Percentiles rank a stretch among this genome's conserved stretches.
These are phyloP conservation scores for Diaporthe caulivora DNA, from an alignment of 2,329 filamentous ascomycete genomes.

Conservation along the genomic window DNA sequence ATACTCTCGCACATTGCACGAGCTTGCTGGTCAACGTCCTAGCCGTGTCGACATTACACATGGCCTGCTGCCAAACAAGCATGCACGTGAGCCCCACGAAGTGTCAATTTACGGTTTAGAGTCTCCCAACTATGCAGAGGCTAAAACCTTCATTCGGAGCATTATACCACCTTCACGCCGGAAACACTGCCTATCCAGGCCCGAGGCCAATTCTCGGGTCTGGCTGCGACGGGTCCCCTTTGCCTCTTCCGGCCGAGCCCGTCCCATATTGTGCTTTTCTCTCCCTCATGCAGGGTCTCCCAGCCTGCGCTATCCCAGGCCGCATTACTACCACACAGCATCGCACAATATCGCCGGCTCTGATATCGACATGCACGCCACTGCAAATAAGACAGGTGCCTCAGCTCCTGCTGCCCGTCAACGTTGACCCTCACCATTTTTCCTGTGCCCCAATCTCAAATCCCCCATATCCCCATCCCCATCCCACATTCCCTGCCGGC, in stretches of 20 bases:
- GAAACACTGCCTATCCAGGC: constrained; percentile 28
- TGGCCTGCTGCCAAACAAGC: neutral
- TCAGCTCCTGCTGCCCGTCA: neutral
- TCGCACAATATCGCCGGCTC: constrained; percentile 8
- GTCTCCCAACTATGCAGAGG: constrained; percentile 26
- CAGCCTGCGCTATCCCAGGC: constrained; percentile 9
- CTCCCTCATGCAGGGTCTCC: constrained; percentile 10
- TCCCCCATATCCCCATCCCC: neutral
- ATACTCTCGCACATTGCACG: neutral
- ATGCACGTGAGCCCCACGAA: constrained; percentile 25
- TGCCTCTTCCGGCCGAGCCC: constrained; percentile 27
- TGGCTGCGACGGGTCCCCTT: neutral
- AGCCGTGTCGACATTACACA: neutral
- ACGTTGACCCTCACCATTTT: neutral
- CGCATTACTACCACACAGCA: constrained; percentile 14
- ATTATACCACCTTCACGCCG: constrained; percentile 11
- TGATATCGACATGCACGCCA: constrained; percentile 22
- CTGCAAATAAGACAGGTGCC: constrained; percentile 10
- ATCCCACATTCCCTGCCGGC: neutral
- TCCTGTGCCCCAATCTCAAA: neutral
- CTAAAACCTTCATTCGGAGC: constrained; percentile 26
- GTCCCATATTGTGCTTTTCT: constrained; percentile 1
- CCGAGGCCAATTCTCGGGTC: neutral
- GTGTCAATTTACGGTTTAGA: constrained; percentile 17
- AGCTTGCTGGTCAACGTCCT: neutral